A percentile compares a stretch with the other conserved stretches of the same genome.
These are phyloP conservation scores for Juglanconis oblonga DNA, from an alignment of 2,329 filamentous ascomycete genomes.

Conservation along the genomic window DNA sequence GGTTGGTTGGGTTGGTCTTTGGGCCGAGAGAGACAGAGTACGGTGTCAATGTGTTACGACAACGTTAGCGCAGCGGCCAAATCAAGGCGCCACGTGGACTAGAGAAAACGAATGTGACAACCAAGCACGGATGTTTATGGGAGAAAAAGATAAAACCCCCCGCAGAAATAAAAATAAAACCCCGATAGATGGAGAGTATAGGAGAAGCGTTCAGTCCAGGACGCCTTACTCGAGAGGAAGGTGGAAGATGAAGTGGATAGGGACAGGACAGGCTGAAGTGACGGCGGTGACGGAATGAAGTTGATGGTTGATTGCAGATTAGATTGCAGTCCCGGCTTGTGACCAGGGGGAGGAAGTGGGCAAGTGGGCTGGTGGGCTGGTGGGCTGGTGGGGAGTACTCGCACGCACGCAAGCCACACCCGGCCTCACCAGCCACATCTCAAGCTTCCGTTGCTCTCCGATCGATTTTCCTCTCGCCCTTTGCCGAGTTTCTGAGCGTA, in stretches of 20 bases:
- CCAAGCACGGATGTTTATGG: neutral
- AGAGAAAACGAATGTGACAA: neutral
- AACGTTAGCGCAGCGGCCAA: neutral
- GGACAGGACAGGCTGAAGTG: neutral
- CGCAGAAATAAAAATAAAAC: neutral
- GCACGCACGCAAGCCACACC: neutral
- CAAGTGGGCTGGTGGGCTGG: no score
- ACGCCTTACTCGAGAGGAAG: neutral
- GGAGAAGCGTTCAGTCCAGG: neutral
- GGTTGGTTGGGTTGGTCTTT: neutral
- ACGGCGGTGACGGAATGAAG: constrained; percentile 3
- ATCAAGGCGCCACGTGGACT: neutral
- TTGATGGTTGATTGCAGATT: neutral
- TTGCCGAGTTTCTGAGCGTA: neutral
- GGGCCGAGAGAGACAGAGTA: neutral
- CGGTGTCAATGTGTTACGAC: constrained; percentile 11
- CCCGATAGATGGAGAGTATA: neutral
- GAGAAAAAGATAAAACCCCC: neutral
- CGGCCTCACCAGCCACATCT: constrained; percentile 6
- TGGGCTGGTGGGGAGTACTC: no score
- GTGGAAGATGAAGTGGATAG: neutral
- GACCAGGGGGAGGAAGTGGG: no score
- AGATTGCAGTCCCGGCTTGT: no score
- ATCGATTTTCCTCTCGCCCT: neutral
- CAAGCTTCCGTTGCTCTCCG: neutral